Evolutionary conservation across 768 basidiomycete species (phyloP).

Genomic region (Phanerodontia chrysosporium): DNA sequence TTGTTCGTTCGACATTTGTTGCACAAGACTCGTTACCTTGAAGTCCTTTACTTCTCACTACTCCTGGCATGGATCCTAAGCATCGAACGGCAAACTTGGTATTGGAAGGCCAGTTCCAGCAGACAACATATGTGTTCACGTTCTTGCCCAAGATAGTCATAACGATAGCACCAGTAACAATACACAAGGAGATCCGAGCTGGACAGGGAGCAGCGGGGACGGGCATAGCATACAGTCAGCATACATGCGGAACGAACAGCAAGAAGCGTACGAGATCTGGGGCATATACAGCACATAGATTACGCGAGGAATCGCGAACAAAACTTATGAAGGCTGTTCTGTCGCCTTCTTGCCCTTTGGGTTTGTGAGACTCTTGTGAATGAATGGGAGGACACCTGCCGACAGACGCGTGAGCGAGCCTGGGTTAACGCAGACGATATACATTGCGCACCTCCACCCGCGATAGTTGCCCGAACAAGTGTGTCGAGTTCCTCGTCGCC

Average conservation of each 20-base stretch:
- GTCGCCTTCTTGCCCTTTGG: constrained; percentile 36
- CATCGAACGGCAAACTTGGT: too few species aligned
- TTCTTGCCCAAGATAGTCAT: not conserved
- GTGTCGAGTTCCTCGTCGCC: constrained; percentile 98
- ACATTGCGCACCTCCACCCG: constrained; percentile 61
- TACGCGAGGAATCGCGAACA: not conserved
- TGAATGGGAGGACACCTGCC: constrained; percentile 76
- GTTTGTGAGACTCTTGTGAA: constrained; percentile 76
- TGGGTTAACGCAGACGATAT: too few species aligned
- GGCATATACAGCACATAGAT: not conserved
- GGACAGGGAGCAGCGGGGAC: not conserved
- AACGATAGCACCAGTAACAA: not conserved
- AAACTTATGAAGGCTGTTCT: constrained; percentile 4
- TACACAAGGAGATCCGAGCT: not conserved
- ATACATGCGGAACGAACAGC: not conserved
- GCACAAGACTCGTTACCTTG: too few species aligned
- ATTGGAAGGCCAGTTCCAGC: too few species aligned
- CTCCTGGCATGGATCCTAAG: too few species aligned
- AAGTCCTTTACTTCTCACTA: too few species aligned
- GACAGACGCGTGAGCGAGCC: not conserved
- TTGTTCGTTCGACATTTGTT: too few species aligned
- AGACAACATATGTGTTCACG: too few species aligned
- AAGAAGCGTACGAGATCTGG: not conserved
- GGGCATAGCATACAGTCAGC: not conserved
- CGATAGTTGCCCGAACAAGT: constrained; percentile 90